Percentiles rank a stretch among this genome's conserved stretches.
phyloP scores from a whole-genome alignment of 1,139 yeast genomes.

The Debaryomyces sp. region DNA sequence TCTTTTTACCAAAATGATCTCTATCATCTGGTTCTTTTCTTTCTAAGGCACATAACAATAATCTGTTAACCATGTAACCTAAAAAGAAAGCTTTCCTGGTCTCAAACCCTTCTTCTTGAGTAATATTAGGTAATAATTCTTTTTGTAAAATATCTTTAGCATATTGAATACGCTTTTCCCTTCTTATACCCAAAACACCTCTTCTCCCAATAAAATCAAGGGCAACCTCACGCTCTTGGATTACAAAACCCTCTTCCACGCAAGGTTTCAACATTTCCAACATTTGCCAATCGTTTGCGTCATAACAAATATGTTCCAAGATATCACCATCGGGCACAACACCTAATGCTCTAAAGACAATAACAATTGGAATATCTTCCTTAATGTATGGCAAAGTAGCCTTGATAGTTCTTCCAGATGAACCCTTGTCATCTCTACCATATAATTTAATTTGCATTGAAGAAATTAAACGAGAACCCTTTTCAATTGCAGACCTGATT shows the following conservation, averaged over 20 bases:
- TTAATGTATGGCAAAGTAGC: constrained; percentile 96
- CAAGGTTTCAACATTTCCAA: constrained; percentile 98
- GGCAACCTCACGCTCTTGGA: constrained; percentile 97
- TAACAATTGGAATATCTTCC: constrained; percentile 94
- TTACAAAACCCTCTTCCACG: constrained; percentile 98
- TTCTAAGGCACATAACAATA: constrained; percentile 91
- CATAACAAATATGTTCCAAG: constrained; percentile 96
- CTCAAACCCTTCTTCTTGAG: constrained; percentile 97
- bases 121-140: constrained; percentile 94
- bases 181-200: constrained; percentile 92
- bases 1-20: constrained; percentile 98
- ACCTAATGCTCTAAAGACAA: constrained; percentile 96
- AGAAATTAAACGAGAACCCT: constrained; percentile 92
- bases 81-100: constrained; percentile 95
- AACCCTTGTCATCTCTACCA: constrained; percentile 79
- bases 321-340: constrained; percentile 99
- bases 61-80: constrained; percentile 96
- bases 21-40: constrained; percentile 98
- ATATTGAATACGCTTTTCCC: constrained; percentile 97
- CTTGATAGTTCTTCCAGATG: constrained; percentile 79
- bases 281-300: constrained; percentile 99
- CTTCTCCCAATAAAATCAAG: constrained; percentile 98
- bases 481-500: constrained; percentile 93
- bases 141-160: constrained; percentile 96
- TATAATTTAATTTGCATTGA: constrained; percentile 92